Conservation (phyloP, 495 filamentous ascomycete genomes). For the Aspergillus olivimuriae region DNA sequence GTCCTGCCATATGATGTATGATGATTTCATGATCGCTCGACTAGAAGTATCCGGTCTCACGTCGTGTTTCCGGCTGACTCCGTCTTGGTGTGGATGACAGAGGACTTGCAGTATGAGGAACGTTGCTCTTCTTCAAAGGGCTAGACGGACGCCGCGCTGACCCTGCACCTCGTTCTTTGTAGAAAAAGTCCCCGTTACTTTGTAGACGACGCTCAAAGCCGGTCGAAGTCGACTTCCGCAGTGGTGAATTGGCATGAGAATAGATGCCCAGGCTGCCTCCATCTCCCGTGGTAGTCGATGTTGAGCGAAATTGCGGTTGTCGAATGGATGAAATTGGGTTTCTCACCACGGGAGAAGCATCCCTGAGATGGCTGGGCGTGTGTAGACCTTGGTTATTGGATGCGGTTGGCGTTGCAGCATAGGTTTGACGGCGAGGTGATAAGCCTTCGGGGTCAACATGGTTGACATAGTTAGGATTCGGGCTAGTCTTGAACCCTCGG, state of each 20-base stretch:
- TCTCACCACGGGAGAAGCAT: constrained; percentile 46
- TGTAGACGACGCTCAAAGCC: constrained; percentile 36
- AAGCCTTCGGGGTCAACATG: constrained; percentile 67
- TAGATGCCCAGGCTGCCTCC: constrained; percentile 79
- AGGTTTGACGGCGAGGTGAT: constrained; percentile 25
- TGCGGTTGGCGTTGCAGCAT: constrained; percentile 22
- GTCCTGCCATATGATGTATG: too few relatives aligned
- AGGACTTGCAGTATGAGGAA: constrained; percentile 27
- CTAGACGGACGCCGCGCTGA: constrained; percentile 34
- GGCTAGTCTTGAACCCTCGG: constrained; percentile 75
- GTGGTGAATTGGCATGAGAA: constrained; percentile 72
- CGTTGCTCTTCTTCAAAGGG: constrained; percentile 37
- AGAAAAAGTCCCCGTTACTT: constrained; percentile 30
- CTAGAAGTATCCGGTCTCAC: constrained; percentile 37
- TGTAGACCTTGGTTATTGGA: constrained; percentile 26
- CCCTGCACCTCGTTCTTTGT: constrained; percentile 34
- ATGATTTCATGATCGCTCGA: too few relatives aligned
- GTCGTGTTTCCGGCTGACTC: constrained; percentile 21
- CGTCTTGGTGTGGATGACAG: constrained; percentile 23
- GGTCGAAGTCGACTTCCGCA: constrained; percentile 56
- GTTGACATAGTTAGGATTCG: constrained; percentile 80
- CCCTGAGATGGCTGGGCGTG: constrained; percentile 40
- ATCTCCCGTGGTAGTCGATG: constrained; percentile 43
- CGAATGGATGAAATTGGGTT: constrained; percentile 43
- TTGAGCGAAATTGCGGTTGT: constrained; percentile 50